Evolutionary conservation across 148 eudicot genomes (phyloP).

Genomic region (Heliamphora exappendiculata): DNA sequence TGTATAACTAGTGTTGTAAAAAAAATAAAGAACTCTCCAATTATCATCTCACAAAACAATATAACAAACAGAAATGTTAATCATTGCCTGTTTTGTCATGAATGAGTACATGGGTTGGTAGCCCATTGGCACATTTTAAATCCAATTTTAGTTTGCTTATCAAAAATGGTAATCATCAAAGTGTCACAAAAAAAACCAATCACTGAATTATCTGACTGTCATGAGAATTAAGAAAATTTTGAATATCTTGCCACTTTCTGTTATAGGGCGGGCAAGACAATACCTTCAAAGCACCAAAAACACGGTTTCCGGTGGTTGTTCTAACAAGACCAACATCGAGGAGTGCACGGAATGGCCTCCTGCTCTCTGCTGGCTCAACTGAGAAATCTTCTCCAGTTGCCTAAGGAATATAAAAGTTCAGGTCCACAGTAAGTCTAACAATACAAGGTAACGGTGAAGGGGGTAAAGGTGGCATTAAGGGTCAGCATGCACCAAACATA

Average conservation of each 20-base stretch:
- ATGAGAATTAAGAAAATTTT: background rate
- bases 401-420: slow-evolving; percentile 18
- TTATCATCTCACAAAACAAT: too few species aligned
- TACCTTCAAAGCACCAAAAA: slow-evolving; percentile 91
- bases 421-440: background rate
- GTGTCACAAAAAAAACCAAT: background rate
- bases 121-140: background rate
- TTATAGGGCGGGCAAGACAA: background rate
- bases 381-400: slow-evolving; percentile 84
- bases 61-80: too few species aligned
- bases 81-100: too few species aligned
- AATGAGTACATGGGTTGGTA: too few species aligned
- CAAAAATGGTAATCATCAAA: background rate
- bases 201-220: background rate
- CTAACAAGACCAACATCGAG: slow-evolving; percentile 79
- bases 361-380: slow-evolving; percentile 66
- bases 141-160: background rate
- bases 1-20: too few species aligned
- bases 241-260: background rate
- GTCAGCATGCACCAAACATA: slow-evolving; percentile 3
- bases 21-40: too few species aligned
- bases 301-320: slow-evolving; percentile 84
- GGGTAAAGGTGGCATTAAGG: background rate
- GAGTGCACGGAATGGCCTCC: slow-evolving; percentile 88
- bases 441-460: background rate